Conservation (phyloP, 306 rosid genomes). For the Acacia melanoxylon region DNA sequence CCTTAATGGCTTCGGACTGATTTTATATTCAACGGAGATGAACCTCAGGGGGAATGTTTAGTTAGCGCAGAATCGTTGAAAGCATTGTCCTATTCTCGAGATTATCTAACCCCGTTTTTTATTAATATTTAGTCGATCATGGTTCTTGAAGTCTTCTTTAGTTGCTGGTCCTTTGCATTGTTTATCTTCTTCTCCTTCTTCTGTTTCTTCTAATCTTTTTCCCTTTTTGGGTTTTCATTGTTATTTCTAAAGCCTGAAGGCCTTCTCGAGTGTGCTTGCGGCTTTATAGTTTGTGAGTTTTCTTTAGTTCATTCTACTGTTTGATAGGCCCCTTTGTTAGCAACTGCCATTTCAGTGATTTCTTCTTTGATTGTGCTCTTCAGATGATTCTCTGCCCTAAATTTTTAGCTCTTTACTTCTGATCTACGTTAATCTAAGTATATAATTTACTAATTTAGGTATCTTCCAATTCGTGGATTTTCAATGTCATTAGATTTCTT, state of each 20-base stretch:
- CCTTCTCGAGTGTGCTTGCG: neutral
- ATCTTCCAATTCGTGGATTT: neutral
- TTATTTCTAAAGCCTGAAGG: neutral
- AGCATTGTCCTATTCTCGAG: neutral
- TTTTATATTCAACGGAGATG: neutral
- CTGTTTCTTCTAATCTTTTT: neutral
- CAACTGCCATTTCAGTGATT: neutral
- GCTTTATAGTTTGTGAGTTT: neutral
- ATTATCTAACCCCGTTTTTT: neutral
- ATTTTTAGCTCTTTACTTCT: neutral
- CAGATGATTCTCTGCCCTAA: neutral
- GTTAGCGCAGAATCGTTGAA: neutral
- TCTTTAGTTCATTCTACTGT: neutral
- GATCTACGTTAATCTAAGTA: neutral
- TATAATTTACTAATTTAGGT: neutral
- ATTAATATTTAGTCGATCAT: neutral
- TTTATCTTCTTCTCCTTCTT: neutral
- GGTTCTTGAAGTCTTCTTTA: neutral
- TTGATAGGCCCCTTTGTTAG: neutral
- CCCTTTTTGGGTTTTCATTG: neutral
- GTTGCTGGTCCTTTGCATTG: neutral
- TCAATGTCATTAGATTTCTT: neutral
- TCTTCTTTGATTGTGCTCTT: neutral
- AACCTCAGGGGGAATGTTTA: neutral
- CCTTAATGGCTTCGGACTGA: neutral